phyloP scores from a whole-genome alignment of 78 protist species.

The Speleostelium caveatum region DNA sequence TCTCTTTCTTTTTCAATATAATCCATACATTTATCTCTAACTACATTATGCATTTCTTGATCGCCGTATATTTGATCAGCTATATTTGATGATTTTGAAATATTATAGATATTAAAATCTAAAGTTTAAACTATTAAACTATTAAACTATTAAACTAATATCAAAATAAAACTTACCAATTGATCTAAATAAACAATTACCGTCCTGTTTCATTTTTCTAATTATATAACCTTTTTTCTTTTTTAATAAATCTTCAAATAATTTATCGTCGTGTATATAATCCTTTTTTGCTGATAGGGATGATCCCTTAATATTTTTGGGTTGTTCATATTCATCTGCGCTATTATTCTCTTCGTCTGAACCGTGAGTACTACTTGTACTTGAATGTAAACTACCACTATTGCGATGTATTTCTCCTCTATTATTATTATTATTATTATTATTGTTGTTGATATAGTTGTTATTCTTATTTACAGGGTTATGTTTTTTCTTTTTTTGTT shows the following conservation, averaged over 20 bases:
- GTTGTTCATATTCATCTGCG: slow-evolving; percentile 75
- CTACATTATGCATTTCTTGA: slow-evolving; percentile 80
- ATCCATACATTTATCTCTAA: slow-evolving; percentile 81
- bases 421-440: slow-evolving; percentile 31
- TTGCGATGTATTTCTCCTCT: neutral
- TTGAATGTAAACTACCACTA: slow-evolving; percentile 11
- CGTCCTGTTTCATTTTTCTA: slow-evolving; percentile 81
- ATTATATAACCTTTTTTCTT: slow-evolving; percentile 56
- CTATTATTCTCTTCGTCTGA: slow-evolving; percentile 76
- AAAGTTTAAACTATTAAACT: no score
- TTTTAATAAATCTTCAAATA: slow-evolving; percentile 70
- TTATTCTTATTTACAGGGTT: neutral
- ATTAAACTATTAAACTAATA: no score
- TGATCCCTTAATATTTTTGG: neutral
- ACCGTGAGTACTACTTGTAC: neutral
- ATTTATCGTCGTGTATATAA: slow-evolving; percentile 21
- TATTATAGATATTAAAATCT: no score
- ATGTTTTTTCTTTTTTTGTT: neutral
- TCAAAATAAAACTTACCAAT: slow-evolving; percentile 34
- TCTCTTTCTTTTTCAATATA: slow-evolving; percentile 81
- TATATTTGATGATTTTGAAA: no score
- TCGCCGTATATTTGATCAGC: slow-evolving; percentile 88
- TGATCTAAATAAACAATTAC: slow-evolving; percentile 87
- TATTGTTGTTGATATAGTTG: no score
- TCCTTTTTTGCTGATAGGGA: neutral